A percentile compares a stretch with the other conserved stretches of the same genome.
Conservation (phyloP, 495 filamentous ascomycete genomes). For the Penicillium turbatum region DNA sequence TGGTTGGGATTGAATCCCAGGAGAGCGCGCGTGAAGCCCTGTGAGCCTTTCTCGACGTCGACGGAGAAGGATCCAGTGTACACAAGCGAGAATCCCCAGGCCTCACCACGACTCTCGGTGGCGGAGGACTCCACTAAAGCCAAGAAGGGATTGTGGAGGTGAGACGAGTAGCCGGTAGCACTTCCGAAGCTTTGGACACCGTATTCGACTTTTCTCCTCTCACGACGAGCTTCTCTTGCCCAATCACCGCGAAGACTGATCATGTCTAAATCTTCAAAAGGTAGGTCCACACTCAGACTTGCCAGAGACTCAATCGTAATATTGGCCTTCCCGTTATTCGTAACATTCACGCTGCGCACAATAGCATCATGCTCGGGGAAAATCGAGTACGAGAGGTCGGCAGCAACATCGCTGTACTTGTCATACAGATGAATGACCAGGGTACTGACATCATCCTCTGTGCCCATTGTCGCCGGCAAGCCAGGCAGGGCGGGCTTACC, state of each 20-base stretch:
- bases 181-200: constrained; percentile 46
- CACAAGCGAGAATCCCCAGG: constrained; percentile 52
- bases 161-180: constrained; percentile 49
- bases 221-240: constrained; percentile 45
- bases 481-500: constrained; percentile 47
- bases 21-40: constrained; percentile 48
- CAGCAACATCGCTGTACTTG: constrained; percentile 44
- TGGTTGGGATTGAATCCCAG: constrained; percentile 50
- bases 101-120: constrained; percentile 49
- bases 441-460: constrained; percentile 45
- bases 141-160: constrained; percentile 53
- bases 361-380: constrained; percentile 51
- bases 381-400: constrained; percentile 51
- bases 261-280: constrained; percentile 51
- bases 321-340: constrained; percentile 43
- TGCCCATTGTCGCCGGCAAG: constrained; percentile 48
- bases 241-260: constrained; percentile 51
- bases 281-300: constrained; percentile 51
- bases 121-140: constrained; percentile 45
- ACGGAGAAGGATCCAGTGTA: constrained; percentile 51
- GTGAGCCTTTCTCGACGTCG: constrained; percentile 50
- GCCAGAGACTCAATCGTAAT: constrained; percentile 47
- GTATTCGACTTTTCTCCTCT: constrained; percentile 34
- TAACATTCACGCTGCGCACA: constrained; percentile 48
- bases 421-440: constrained; percentile 49